Evolutionary conservation across 1,284 basidiomycete genomes (phyloP).

Genomic region (Boletus mariae): DNA sequence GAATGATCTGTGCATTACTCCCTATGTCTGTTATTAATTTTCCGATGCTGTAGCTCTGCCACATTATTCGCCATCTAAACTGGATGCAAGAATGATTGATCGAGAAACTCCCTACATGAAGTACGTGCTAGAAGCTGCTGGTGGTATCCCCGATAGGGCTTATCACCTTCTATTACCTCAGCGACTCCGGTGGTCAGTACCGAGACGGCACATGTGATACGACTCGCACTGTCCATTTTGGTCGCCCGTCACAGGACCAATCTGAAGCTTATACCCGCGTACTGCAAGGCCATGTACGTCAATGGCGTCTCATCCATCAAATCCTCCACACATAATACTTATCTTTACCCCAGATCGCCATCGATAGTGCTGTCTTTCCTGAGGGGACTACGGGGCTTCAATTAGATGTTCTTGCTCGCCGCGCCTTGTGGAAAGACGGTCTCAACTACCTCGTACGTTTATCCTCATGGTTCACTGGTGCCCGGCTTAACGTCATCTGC

Average conservation of each 20-base stretch:
- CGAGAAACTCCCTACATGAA: constrained; percentile 85
- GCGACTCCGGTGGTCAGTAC: constrained; percentile 90
- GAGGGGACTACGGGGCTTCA: constrained; percentile 79
- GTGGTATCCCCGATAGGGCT: constrained; percentile 11
- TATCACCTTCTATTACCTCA: constrained; percentile 33
- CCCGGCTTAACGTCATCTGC: constrained; percentile 14
- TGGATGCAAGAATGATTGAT: constrained; percentile 71
- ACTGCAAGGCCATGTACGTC: constrained; percentile 87
- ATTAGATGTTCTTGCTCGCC: constrained; percentile 83
- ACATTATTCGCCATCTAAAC: constrained; percentile 83
- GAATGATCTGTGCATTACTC: constrained; percentile 14
- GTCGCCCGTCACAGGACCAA: constrained; percentile 75
- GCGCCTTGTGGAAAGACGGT: constrained; percentile 85
- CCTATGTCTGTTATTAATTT: constrained; percentile 7
- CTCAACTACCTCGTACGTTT: constrained; percentile 70
- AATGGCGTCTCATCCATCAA: constrained; percentile 19
- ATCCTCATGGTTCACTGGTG: constrained; percentile 15
- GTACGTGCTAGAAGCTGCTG: constrained; percentile 42
- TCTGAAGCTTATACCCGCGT: constrained; percentile 93
- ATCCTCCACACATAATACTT: constrained; percentile 13
- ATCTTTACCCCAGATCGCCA: constrained; percentile 67
- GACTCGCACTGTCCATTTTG: constrained; percentile 88
- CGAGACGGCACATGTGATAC: constrained; percentile 91
- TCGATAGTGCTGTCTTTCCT: constrained; percentile 87
- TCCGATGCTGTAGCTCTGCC: constrained; percentile 60